Evolutionary conservation across 441 rosid species (phyloP).

Genomic region (Populus hybrid): DNA sequence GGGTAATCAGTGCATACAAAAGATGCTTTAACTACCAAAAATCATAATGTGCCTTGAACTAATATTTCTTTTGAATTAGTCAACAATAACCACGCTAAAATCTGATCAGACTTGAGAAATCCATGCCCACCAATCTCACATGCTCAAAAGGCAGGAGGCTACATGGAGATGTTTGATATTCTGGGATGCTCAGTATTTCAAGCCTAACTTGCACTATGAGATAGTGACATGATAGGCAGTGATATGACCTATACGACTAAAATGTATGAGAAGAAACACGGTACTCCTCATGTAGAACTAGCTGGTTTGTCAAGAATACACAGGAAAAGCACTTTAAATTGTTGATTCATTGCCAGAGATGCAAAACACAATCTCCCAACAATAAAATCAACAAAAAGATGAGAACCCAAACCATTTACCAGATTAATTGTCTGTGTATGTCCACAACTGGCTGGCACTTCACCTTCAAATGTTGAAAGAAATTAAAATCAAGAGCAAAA

Average conservation of each 20-base stretch:
- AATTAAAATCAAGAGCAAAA: slow-evolving; percentile 18
- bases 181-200: not conserved
- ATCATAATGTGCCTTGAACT: no score
- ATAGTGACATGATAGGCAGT: not conserved
- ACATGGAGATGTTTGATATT: no score
- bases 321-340: not conserved
- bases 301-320: not conserved
- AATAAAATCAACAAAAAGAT: slow-evolving; percentile 11
- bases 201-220: not conserved
- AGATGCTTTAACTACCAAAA: no score
- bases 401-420: slow-evolving; percentile 45
- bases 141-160: no score
- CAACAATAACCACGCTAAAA: no score
- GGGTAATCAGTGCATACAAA: no score
- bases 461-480: slow-evolving; percentile 52
- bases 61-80: no score
- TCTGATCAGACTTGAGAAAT: no score
- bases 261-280: not conserved
- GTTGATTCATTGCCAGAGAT: not conserved
- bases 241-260: not conserved
- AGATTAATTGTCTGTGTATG: slow-evolving; percentile 51
- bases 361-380: no score
- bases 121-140: no score
- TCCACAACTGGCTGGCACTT: slow-evolving; percentile 87
- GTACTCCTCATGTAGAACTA: not conserved